Percentiles rank a stretch among this genome's conserved stretches.
These are phyloP conservation scores for Colletotrichum sp. DNA, from an alignment of 2,329 filamentous ascomycete genomes.

Conservation along the genomic window DNA sequence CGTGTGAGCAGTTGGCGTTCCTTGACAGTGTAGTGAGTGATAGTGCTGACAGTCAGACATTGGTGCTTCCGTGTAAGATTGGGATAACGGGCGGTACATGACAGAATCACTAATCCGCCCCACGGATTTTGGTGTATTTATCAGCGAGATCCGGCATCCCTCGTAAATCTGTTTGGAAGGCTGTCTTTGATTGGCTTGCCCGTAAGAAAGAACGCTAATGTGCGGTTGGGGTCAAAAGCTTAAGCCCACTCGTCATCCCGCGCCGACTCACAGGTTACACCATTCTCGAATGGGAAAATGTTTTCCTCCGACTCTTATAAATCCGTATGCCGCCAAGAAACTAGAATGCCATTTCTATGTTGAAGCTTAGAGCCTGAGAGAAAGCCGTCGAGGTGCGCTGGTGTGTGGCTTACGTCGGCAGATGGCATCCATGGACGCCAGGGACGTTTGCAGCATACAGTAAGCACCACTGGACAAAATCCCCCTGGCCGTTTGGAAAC, in stretches of 20 bases:
- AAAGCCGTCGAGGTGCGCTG: neutral
- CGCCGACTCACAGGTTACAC: neutral
- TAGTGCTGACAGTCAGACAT: neutral
- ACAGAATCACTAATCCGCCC: neutral
- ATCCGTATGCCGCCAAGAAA: neutral
- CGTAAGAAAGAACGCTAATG: neutral
- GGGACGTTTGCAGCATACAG: neutral
- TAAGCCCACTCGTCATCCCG: neutral
- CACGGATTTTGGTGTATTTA: constrained; percentile 5
- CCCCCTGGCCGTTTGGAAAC: neutral
- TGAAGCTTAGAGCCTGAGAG: neutral
- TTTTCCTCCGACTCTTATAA: neutral
- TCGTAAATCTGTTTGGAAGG: neutral
- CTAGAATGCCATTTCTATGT: neutral
- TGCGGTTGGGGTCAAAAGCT: neutral
- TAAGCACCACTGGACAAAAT: neutral
- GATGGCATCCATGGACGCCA: neutral
- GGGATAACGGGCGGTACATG: neutral
- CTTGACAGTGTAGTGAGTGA: neutral
- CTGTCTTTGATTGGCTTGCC: neutral
- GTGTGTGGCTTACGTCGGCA: neutral
- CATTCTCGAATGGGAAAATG: neutral
- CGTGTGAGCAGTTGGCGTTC: neutral
- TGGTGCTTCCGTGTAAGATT: neutral
- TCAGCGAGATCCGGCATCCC: constrained; percentile 4